Evolutionary conservation across 2,329 filamentous ascomycete species (phyloP).

Genomic region (Juglanconis juglandina): DNA sequence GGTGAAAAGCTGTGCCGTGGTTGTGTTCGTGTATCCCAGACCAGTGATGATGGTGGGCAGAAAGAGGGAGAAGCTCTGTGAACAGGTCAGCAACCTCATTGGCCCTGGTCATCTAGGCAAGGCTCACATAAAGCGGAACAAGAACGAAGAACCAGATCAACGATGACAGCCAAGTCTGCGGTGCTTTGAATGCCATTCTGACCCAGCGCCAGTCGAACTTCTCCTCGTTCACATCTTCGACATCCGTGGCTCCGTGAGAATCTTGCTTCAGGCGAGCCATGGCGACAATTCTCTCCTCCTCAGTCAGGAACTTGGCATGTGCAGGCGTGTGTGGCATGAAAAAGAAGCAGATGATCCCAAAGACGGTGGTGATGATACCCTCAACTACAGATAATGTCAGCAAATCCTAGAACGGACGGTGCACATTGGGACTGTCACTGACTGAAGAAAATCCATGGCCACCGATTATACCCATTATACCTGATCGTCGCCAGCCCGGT

Average conservation of each 20-base stretch:
- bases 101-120: conserved; percentile 1
- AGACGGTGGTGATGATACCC: conserved; percentile 57
- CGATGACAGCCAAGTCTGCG: conserved; percentile 27
- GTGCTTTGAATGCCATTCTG: conserved; percentile 26
- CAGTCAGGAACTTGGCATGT: conserved; percentile 25
- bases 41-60: conserved; percentile 41
- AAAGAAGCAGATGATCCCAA: conserved; percentile 57
- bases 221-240: conserved; percentile 32
- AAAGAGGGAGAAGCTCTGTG: conserved; percentile 41
- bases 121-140: conserved; percentile 27
- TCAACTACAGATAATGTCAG: conserved; percentile 34
- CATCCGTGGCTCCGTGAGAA: conserved; percentile 22
- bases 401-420: neutral
- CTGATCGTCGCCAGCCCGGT: conserved; percentile 54
- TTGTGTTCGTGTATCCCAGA: conserved; percentile 35
- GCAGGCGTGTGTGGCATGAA: conserved; percentile 27
- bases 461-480: conserved; percentile 35
- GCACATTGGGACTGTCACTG: neutral
- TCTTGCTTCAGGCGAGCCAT: conserved; percentile 24
- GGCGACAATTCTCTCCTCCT: conserved; percentile 22
- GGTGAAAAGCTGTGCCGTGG: conserved; percentile 35
- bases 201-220: conserved; percentile 40
- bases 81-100: conserved; percentile 1
- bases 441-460: conserved; percentile 48
- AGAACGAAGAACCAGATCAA: conserved; percentile 26